Conservation (phyloP, 106 monocot genomes). For the Cymbidium sinense region DNA sequence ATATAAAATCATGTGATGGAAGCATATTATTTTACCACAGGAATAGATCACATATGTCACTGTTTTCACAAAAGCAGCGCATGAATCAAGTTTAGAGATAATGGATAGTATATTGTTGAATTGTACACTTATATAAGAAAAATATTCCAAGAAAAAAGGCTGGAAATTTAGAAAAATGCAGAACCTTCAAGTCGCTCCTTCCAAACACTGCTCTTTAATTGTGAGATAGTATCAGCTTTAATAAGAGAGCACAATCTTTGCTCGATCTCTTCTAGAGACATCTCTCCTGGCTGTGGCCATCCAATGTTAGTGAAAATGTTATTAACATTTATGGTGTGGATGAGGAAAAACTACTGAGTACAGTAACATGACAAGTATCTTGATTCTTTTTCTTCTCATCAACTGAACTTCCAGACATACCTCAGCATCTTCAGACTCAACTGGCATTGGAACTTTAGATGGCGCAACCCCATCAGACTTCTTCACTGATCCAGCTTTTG, state of each 20-base stretch:
- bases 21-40: not conserved
- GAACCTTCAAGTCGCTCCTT: conserved; percentile 98
- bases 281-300: conserved; percentile 73
- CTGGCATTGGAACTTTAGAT: conserved; percentile 30
- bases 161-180: not conserved
- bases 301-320: not conserved
- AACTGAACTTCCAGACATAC: conserved; percentile 22
- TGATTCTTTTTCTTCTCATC: not conserved
- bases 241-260: conserved; percentile 55
- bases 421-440: conserved; percentile 89
- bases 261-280: conserved; percentile 98
- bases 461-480: conserved; percentile 59
- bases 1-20: not conserved
- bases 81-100: not conserved
- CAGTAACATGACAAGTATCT: not conserved
- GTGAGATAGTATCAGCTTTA: conserved; percentile 61
- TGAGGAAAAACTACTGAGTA: not conserved
- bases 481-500: conserved; percentile 50
- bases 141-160: conserved; percentile 5
- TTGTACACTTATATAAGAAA: not conserved
- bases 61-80: not conserved
- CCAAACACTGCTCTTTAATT: conserved; percentile 92
- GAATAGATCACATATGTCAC: not conserved
- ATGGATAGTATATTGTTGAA: conserved; percentile 3
- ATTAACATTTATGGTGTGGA: not conserved